These are phyloP conservation scores for Botrytis porri DNA, from an alignment of 2,329 filamentous ascomycete genomes.

Conservation along the genomic window DNA sequence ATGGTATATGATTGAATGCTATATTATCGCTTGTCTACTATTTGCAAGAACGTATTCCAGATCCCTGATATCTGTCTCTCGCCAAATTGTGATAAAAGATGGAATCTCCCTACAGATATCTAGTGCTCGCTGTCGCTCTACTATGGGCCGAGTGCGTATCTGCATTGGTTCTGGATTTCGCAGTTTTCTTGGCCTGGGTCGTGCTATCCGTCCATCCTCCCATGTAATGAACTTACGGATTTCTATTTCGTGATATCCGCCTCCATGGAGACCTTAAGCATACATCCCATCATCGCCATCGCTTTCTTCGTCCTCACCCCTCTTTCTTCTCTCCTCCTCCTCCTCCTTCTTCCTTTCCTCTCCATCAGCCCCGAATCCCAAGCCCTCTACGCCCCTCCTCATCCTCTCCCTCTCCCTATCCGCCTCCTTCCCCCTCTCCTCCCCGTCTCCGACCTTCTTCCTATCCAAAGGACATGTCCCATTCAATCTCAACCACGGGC, in stretches of 20 bases:
- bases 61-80: neutral
- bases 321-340: slow-evolving; percentile 18
- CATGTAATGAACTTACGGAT: neutral
- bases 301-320: slow-evolving; percentile 45
- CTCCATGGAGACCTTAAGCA: slow-evolving; percentile 33
- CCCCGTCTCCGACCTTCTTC: slow-evolving; percentile 48
- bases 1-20: neutral
- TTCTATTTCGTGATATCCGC: neutral
- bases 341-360: slow-evolving; percentile 20
- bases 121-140: neutral
- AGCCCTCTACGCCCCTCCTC: slow-evolving; percentile 44
- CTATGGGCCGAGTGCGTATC: neutral
- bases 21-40: neutral
- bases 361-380: slow-evolving; percentile 29
- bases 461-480: slow-evolving; percentile 64
- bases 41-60: neutral
- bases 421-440: slow-evolving; percentile 23
- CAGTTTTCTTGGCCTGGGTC: neutral
- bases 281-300: slow-evolving; percentile 52
- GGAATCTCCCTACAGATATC: neutral
- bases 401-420: slow-evolving; percentile 47
- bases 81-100: neutral
- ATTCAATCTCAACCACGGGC: slow-evolving; percentile 62
- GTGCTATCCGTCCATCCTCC: neutral
- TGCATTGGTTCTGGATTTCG: neutral